A percentile compares a stretch with the other conserved stretches of the same genome.
Conservation (phyloP, 1,284 basidiomycete genomes). For the Ceratobasidium theobromae region DNA sequence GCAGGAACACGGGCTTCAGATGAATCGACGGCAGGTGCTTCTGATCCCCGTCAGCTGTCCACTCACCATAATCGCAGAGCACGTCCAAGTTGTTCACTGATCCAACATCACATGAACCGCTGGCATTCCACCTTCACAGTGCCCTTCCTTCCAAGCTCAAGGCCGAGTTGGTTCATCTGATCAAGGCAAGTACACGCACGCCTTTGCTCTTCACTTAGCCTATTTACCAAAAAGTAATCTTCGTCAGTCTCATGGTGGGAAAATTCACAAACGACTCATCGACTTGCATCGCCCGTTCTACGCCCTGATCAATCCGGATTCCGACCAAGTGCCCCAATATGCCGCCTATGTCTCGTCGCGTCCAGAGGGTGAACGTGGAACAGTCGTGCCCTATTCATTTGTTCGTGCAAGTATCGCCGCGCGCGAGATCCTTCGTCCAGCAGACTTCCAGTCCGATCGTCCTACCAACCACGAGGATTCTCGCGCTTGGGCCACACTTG, state of each 20-base stretch:
- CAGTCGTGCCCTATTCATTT: conserved; percentile 27
- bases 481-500: conserved; percentile 25
- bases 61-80: neutral
- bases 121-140: conserved; percentile 10
- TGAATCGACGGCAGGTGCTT: conserved; percentile 15
- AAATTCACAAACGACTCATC: conserved; percentile 17
- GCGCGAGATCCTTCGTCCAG: neutral
- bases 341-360: conserved; percentile 4
- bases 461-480: conserved; percentile 4
- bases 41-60: neutral
- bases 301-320: conserved; percentile 14
- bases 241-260: conserved; percentile 13
- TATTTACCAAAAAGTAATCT: too few species aligned
- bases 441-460: conserved; percentile 5
- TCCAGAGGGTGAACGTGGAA: conserved; percentile 11
- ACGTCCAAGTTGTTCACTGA: neutral
- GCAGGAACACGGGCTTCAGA: neutral
- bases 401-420: conserved; percentile 14
- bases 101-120: neutral
- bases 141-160: conserved; percentile 23
- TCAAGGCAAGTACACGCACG: conserved; percentile 13
- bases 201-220: neutral
- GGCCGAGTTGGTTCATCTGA: conserved; percentile 12
- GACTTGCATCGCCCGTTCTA: conserved; percentile 23
- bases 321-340: conserved; percentile 4